Evolutionary conservation across 2,329 filamentous ascomycete species (phyloP).

Genomic region (Cercospora sojina): DNA sequence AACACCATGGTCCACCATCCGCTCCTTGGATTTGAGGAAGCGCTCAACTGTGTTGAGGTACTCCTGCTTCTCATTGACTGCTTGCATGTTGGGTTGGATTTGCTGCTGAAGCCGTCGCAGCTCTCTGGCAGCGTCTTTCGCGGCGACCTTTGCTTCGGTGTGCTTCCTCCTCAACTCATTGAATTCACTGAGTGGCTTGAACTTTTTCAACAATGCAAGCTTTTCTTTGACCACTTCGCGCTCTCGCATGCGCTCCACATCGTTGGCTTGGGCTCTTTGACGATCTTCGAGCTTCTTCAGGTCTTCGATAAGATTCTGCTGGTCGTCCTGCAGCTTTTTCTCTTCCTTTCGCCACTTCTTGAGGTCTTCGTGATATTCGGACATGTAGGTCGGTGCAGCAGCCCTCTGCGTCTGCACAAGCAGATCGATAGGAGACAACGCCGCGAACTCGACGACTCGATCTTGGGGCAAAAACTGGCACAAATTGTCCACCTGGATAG

Average conservation of each 20-base stretch:
- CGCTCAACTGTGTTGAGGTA: conserved; percentile 62
- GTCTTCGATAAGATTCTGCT: conserved; percentile 60
- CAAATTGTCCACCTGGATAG: conserved; percentile 95
- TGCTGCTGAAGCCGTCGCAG: conserved; percentile 60
- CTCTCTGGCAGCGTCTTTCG: conserved; percentile 56
- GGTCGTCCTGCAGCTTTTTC: conserved; percentile 53
- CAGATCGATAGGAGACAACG: conserved; percentile 75
- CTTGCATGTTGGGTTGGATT: conserved; percentile 66
- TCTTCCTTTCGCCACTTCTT: conserved; percentile 69
- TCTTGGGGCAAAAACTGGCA: conserved; percentile 98
- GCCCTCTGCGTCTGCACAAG: conserved; percentile 84
- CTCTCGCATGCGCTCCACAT: conserved; percentile 80
- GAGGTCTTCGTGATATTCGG: conserved; percentile 72
- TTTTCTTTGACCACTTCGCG: conserved; percentile 66
- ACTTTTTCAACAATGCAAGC: conserved; percentile 63
- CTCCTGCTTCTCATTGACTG: conserved; percentile 66
- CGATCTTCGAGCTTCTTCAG: conserved; percentile 68
- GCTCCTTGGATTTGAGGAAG: conserved; percentile 57
- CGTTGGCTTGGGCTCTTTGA: conserved; percentile 71
- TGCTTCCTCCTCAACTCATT: conserved; percentile 53
- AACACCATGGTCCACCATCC: conserved; percentile 56
- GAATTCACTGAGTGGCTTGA: conserved; percentile 66
- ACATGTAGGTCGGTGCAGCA: conserved; percentile 78
- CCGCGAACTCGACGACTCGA: conserved; percentile 90
- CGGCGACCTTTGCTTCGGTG: conserved; percentile 55